Base-by-base conservation (phyloP, 148 eudicot species). In the Drosera capensis region DNA sequence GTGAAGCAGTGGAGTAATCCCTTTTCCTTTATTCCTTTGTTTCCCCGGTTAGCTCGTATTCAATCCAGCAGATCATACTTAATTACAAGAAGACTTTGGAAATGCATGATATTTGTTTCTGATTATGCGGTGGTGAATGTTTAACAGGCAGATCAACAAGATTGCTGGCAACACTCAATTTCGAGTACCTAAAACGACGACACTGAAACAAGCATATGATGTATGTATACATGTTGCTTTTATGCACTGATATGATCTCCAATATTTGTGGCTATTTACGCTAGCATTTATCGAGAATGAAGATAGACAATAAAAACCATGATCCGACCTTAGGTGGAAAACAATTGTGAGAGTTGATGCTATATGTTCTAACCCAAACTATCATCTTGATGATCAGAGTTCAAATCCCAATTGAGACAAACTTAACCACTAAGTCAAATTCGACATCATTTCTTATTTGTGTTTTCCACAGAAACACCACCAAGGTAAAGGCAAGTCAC, bases 121-220 rank as follows among this genome's bases (percentile, higher is more conserved):
- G n/a, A n/a, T n/a, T 46, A 15, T 7, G 0, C 21, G 6, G 35
- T 3, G 14, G 17, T 13, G 34, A 25, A 20, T 44, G 7, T 3
- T 45, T 52, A 20, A 40, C 71, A 86, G 93, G 54, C 73, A 71
- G 43, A 64, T 86, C 18, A 86, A 86, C 59, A 62, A 28, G 42
- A 66, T 9, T 40, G 19, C 62, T 7, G 87, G 87, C 38, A 61
- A 73, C 65, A 86, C 93, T n/a, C 87, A 78, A 47, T 72, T 86
- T 36, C 60, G 62, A 7, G 70, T 86, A 43, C 86, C 96, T 16
- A 54, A 45, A 15, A 60, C 53, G 7, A 57, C 43, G 16, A 58
- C 67, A 20, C 79, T 86, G 20, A 2, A 25, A 8, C 3, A 31
- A 40, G 81, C 71, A 53, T 81, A 44, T 25, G 11, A 58, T 0